Evolutionary conservation across 129 eudicot genomes (phyloP).

Genomic region (Smallanthus sonchifolius): DNA sequence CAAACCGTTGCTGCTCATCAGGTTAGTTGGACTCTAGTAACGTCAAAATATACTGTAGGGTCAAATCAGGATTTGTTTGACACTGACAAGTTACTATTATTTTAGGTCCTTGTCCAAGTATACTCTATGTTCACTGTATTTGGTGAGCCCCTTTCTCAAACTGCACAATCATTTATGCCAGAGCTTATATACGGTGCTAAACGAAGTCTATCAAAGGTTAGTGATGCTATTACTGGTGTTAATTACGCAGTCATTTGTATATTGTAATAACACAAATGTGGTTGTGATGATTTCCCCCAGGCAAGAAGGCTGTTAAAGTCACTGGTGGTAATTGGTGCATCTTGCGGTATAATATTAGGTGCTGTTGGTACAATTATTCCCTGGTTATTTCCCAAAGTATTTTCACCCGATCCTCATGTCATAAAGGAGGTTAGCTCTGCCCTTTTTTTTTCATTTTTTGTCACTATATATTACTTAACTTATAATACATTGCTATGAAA

Average conservation of each 20-base stretch:
- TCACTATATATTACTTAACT: neutral
- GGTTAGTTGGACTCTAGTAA: constrained; percentile 39
- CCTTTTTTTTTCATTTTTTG: neutral
- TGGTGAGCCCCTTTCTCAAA: constrained; percentile 95
- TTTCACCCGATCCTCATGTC: constrained; percentile 73
- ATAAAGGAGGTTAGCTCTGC: constrained; percentile 55
- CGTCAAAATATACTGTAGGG: constrained; percentile 34
- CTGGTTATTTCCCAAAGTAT: constrained; percentile 68
- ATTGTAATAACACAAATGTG: neutral
- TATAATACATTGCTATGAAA: neutral
- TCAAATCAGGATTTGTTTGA: neutral
- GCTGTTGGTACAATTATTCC: constrained; percentile 67
- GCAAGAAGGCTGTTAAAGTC: constrained; percentile 76
- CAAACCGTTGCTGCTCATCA: constrained; percentile 90
- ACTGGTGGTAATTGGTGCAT: constrained; percentile 68
- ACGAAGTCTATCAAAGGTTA: constrained; percentile 70
- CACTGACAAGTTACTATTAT: constrained; percentile 7
- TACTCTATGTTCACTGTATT: constrained; percentile 70
- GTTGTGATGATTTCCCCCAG: constrained; percentile 32
- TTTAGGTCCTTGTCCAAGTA: constrained; percentile 82
- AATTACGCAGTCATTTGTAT: neutral
- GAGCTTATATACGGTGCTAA: constrained; percentile 80
- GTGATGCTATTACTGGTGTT: constrained; percentile 14
- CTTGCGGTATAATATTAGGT: constrained; percentile 69
- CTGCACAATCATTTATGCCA: constrained; percentile 98